Conservation (phyloP, 2,329 filamentous ascomycete species). For the Colletotrichum magnum region DNA sequence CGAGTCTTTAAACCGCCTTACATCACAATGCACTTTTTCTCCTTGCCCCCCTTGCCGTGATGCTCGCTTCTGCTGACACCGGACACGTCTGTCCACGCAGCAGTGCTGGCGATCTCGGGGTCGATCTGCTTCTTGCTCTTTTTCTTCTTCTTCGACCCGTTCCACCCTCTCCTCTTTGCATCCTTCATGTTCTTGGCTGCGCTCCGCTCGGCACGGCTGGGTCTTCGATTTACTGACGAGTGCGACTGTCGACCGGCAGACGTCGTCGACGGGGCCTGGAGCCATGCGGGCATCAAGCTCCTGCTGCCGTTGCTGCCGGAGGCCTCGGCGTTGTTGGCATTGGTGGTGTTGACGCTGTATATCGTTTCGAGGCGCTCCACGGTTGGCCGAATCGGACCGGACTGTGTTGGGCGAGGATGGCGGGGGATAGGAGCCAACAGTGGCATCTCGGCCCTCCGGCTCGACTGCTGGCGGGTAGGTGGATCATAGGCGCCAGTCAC, state of each 20-base stretch:
- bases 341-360: conserved; percentile 54
- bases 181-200: conserved; percentile 75
- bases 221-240: conserved; percentile 60
- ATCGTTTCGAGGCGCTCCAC: conserved; percentile 71
- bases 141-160: conserved; percentile 55
- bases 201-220: conserved; percentile 71
- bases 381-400: conserved; percentile 57
- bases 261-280: conserved; percentile 50
- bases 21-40: conserved; percentile 69
- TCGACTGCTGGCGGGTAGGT: conserved; percentile 53
- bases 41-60: conserved; percentile 54
- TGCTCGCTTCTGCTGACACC: conserved; percentile 44
- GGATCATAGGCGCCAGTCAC: conserved; percentile 67
- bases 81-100: conserved; percentile 68
- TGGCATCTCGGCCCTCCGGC: conserved; percentile 56
- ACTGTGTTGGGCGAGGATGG: conserved; percentile 59
- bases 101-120: conserved; percentile 59
- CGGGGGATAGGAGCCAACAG: conserved; percentile 68
- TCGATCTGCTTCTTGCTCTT: conserved; percentile 53
- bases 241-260: conserved; percentile 54
- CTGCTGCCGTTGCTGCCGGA: conserved; percentile 29
- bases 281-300: conserved; percentile 50
- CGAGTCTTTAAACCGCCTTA: conserved; percentile 46
- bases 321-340: conserved; percentile 18
- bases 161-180: conserved; percentile 72